phyloP scores from a whole-genome alignment of 148 eudicot genomes.

The Rhododendron molle region DNA sequence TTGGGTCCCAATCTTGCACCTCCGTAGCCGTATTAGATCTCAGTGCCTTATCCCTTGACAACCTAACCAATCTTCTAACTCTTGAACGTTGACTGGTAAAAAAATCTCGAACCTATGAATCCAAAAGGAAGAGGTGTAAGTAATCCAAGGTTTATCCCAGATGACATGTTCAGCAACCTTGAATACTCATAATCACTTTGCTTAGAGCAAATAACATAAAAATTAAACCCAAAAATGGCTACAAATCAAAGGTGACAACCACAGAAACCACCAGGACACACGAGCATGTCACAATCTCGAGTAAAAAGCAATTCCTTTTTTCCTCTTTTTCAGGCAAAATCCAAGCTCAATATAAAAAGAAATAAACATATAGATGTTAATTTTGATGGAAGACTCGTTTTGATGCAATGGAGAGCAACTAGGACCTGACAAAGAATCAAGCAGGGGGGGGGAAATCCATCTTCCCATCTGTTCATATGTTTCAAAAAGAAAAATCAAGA shows the following conservation, averaged over 20 bases:
- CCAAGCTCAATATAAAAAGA: neutral
- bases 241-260: neutral
- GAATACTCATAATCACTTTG: neutral
- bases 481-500: neutral
- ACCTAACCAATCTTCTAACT: slow-evolving; percentile 65
- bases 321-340: neutral
- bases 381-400: neutral
- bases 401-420: neutral
- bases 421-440: neutral
- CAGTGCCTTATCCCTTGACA: slow-evolving; percentile 64
- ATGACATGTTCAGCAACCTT: neutral
- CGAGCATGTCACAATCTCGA: slow-evolving; percentile 8
- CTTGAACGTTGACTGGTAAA: slow-evolving; percentile 71
- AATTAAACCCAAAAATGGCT: neutral
- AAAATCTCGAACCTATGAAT: slow-evolving; percentile 67
- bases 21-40: slow-evolving; percentile 27
- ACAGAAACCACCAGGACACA: slow-evolving; percentile 9
- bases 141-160: neutral
- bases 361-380: neutral
- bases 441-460: neutral
- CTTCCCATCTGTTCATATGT: neutral
- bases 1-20: neutral
- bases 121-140: slow-evolving; percentile 4
- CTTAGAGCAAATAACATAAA: neutral
- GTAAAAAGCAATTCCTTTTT: neutral